Evolutionary conservation across 2,329 filamentous ascomycete species (phyloP).

Genomic region (Ophiostoma novo-ulmi): DNA sequence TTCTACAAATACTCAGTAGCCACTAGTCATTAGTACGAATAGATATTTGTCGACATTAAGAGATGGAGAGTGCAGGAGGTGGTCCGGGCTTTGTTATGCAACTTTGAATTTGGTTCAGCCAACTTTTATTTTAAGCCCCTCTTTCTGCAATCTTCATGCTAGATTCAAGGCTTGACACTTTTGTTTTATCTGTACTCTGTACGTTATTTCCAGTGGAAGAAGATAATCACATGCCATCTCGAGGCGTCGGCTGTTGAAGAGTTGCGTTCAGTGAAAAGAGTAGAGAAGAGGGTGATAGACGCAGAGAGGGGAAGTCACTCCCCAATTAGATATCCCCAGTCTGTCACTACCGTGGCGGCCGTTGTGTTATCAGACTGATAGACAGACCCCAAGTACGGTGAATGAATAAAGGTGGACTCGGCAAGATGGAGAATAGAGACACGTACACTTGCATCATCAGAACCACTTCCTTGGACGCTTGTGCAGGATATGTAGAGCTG

Average conservation of each 20-base stretch:
- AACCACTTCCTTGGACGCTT: neutral
- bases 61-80: slow-evolving; percentile 8
- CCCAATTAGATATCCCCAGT: neutral
- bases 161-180: no score
- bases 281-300: no score
- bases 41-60: neutral
- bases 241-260: neutral
- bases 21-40: neutral
- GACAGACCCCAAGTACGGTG: no score
- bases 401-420: neutral
- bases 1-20: neutral
- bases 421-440: neutral
- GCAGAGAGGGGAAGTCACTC: no score
- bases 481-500: neutral
- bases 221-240: slow-evolving; percentile 12
- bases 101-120: slow-evolving; percentile 15
- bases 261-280: no score
- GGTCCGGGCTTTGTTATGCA: slow-evolving; percentile 16
- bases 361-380: neutral
- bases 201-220: neutral
- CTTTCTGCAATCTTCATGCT: neutral
- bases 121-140: neutral
- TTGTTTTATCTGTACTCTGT: no score
- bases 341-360: neutral
- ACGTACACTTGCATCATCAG: neutral